A percentile compares a stretch with the other conserved stretches of the same genome.
phyloP scores from a whole-genome alignment of 1,139 yeast genomes.

The Nakaseomyces delphensis region DNA sequence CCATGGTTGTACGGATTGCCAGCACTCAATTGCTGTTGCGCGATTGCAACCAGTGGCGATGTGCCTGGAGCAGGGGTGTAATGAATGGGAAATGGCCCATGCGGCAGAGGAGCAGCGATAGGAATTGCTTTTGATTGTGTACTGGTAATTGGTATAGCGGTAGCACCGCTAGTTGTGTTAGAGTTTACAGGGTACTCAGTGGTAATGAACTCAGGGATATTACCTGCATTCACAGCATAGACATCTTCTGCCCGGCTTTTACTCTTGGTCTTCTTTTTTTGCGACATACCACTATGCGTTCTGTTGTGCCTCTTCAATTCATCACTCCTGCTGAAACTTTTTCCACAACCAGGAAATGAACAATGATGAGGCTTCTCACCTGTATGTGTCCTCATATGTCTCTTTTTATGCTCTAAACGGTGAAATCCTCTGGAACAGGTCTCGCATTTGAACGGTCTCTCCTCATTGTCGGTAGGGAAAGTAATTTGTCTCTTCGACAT shows the following conservation, averaged over 20 bases:
- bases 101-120: conserved; percentile 5
- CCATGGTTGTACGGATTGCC: background rate
- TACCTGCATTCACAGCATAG: background rate
- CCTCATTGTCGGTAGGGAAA: conserved; percentile 21
- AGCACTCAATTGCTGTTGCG: conserved; percentile 5
- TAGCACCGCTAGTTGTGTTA: background rate
- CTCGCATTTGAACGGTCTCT: conserved; percentile 77
- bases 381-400: conserved; percentile 91
- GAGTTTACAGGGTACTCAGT: background rate
- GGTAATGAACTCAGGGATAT: background rate
- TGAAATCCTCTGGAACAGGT: conserved; percentile 89
- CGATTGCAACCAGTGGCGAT: conserved; percentile 4
- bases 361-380: conserved; percentile 94
- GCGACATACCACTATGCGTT: conserved; percentile 43
- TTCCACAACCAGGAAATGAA: conserved; percentile 76
- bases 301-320: conserved; percentile 85
- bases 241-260: background rate
- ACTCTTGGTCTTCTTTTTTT: conserved; percentile 11
- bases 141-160: background rate
- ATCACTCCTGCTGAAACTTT: conserved; percentile 79
- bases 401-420: conserved; percentile 84
- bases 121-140: background rate
- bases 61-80: background rate
- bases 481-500: conserved; percentile 11
- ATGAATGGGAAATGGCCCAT: background rate